phyloP scores from a whole-genome alignment of 2,329 filamentous ascomycete genomes.

The Aphanoascus verrucosus region DNA sequence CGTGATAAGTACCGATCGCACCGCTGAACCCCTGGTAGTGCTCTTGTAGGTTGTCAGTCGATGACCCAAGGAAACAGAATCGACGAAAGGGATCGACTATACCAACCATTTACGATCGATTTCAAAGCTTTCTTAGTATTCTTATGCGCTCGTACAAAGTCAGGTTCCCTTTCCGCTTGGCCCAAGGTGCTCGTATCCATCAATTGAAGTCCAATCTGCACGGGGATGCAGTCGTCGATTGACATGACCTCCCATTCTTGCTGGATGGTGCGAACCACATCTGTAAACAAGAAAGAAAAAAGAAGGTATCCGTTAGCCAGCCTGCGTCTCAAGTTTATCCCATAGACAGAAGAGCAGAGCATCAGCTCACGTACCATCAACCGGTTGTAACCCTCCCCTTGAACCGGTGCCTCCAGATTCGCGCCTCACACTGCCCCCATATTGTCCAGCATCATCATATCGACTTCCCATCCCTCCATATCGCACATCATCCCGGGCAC shows the following conservation, averaged over 20 bases:
- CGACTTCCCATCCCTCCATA: not conserved
- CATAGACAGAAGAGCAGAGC: not conserved
- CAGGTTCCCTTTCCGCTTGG: slow-evolving; percentile 73
- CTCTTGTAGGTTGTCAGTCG: slow-evolving; percentile 41
- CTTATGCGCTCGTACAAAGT: slow-evolving; percentile 72
- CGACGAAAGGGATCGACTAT: not conserved
- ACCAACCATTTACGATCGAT: slow-evolving; percentile 68
- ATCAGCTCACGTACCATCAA: slow-evolving; percentile 10
- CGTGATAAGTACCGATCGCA: slow-evolving; percentile 97
- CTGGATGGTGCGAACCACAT: slow-evolving; percentile 71
- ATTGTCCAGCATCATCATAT: slow-evolving; percentile 1
- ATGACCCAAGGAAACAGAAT: not conserved
- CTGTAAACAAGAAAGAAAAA: slow-evolving; percentile 23
- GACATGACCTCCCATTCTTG: slow-evolving; percentile 89
- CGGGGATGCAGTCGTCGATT: slow-evolving; percentile 75
- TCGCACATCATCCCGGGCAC: slow-evolving; percentile 16
- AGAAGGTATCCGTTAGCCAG: slow-evolving; percentile 5
- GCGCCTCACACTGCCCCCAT: not conserved
- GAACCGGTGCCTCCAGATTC: not conserved
- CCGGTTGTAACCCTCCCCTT: slow-evolving; percentile 2
- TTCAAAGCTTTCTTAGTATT: slow-evolving; percentile 90
- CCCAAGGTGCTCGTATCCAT: slow-evolving; percentile 91
- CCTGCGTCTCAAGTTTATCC: not conserved
- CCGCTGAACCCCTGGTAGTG: slow-evolving; percentile 99
- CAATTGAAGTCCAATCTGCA: slow-evolving; percentile 87